phyloP scores from a whole-genome alignment of 345 rosid species.

The Chamaenerion angustifolium region DNA sequence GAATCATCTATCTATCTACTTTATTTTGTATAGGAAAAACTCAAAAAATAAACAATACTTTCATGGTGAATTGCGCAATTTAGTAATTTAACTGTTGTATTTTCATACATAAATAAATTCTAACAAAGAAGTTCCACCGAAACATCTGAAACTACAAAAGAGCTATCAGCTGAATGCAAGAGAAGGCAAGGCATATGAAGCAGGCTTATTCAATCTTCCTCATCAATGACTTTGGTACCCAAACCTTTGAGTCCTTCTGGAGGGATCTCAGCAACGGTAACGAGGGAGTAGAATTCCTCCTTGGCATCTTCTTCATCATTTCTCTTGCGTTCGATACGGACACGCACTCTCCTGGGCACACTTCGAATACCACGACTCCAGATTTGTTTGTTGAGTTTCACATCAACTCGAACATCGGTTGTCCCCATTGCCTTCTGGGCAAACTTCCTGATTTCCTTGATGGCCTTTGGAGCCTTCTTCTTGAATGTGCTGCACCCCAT shows the following conservation, averaged over 20 bases:
- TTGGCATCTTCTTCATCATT: slow-evolving; percentile 77
- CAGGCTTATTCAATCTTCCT: slow-evolving; percentile 50
- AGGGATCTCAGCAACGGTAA: slow-evolving; percentile 48
- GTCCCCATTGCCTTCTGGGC: slow-evolving; percentile 71
- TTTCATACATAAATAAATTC: too few species aligned
- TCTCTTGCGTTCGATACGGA: slow-evolving; percentile 64
- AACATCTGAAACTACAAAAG: too few species aligned
- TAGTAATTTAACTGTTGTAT: too few species aligned
- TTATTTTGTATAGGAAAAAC: too few species aligned
- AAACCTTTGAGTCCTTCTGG: slow-evolving; percentile 42
- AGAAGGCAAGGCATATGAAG: too few species aligned
- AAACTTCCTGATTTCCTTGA: slow-evolving; percentile 72
- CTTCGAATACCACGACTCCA: slow-evolving; percentile 82
- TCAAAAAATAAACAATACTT: too few species aligned
- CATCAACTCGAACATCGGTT: slow-evolving; percentile 58
- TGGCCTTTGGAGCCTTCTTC: slow-evolving; percentile 87
- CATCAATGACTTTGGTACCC: slow-evolving; percentile 58
- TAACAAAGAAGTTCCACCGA: too few species aligned
- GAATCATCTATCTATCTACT: too few species aligned
- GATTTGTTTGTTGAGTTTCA: slow-evolving; percentile 66
- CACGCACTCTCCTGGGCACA: slow-evolving; percentile 64
- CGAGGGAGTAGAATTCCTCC: slow-evolving; percentile 68
- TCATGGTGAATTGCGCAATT: too few species aligned
- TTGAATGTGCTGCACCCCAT: slow-evolving; percentile 47
- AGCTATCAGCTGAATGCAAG: too few species aligned